phyloP scores from a whole-genome alignment of 1,284 basidiomycete genomes.

The Gymnopus androsaceus region DNA sequence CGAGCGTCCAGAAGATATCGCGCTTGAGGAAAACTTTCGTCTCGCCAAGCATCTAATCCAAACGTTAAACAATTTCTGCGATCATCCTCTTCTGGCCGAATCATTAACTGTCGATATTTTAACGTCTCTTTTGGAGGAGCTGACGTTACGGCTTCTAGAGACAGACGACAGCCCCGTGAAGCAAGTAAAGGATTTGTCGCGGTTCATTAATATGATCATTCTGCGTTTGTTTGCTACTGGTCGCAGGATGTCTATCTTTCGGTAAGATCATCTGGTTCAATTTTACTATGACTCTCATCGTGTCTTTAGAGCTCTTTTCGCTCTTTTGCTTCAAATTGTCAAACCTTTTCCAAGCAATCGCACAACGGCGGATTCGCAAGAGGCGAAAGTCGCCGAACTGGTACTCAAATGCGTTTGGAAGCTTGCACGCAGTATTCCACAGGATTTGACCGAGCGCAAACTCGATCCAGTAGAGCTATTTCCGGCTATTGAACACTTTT shows the following conservation, averaged over 20 bases:
- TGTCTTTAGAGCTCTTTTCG: slow-evolving; percentile 61
- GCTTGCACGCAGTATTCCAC: slow-evolving; percentile 90
- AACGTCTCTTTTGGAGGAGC: slow-evolving; percentile 79
- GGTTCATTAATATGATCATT: slow-evolving; percentile 98
- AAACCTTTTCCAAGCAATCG: slow-evolving; percentile 79
- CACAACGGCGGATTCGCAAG: slow-evolving; percentile 69
- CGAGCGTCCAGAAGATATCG: slow-evolving; percentile 73
- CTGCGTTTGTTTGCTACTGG: slow-evolving; percentile 91
- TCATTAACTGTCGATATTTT: slow-evolving; percentile 80
- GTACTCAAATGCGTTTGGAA: slow-evolving; percentile 99
- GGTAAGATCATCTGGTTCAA: slow-evolving; percentile 50
- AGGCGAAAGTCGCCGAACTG: slow-evolving; percentile 92
- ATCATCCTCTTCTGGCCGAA: slow-evolving; percentile 79
- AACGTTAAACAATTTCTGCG: slow-evolving; percentile 89
- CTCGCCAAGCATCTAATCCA: slow-evolving; percentile 96
- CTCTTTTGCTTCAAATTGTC: slow-evolving; percentile 85
- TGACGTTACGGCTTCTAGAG: slow-evolving; percentile 87
- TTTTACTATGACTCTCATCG: slow-evolving; percentile 18
- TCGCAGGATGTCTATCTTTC: slow-evolving; percentile 89
- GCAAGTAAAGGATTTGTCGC: slow-evolving; percentile 85
- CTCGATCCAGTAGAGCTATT: slow-evolving; percentile 89
- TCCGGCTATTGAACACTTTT: slow-evolving; percentile 92
- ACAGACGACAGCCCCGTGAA: slow-evolving; percentile 81
- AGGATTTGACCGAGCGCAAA: slow-evolving; percentile 80
- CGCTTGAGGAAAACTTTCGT: slow-evolving; percentile 79